These are phyloP conservation scores for Fusarium paranaense DNA, from an alignment of 2,329 filamentous ascomycete genomes.

Conservation along the genomic window DNA sequence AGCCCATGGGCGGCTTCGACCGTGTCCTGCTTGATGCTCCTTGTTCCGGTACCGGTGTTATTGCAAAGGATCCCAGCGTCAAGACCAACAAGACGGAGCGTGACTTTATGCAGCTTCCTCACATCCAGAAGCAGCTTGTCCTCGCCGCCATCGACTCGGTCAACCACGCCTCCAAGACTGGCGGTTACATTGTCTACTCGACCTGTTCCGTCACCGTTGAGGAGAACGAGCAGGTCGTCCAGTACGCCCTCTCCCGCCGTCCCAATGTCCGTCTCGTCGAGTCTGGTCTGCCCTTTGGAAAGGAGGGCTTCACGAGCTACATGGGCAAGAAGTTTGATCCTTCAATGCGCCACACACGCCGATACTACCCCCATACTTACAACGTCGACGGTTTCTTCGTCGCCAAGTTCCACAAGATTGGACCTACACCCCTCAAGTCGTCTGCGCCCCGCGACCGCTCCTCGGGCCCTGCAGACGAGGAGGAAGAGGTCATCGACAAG, in stretches of 20 bases:
- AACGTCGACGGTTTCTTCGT: conserved; percentile 99
- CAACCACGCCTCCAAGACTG: conserved; percentile 90
- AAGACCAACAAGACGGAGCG: conserved; percentile 98
- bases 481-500: conserved; percentile 70
- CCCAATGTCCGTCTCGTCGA: conserved; percentile 95
- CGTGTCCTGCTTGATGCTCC: conserved; percentile 93
- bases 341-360: conserved; percentile 82
- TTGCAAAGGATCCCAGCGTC: conserved; percentile 94
- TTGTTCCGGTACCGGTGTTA: conserved; percentile 96
- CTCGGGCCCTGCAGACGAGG: conserved; percentile 50
- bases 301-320: conserved; percentile 90
- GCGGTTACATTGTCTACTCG: conserved; percentile 95
- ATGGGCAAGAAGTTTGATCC: conserved; percentile 93
- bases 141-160: conserved; percentile 95
- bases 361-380: conserved; percentile 91
- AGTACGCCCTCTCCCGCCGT: conserved; percentile 90
- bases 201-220: conserved; percentile 96
- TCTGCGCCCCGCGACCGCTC: conserved; percentile 48
- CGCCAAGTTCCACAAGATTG: conserved; percentile 95
- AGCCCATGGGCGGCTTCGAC: conserved; percentile 95
- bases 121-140: conserved; percentile 94
- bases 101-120: conserved; percentile 93
- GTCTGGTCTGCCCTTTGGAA: conserved; percentile 89
- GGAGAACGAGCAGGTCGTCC: conserved; percentile 89
- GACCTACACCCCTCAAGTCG: conserved; percentile 73